These are phyloP conservation scores for Fermentozyma sake DNA, from an alignment of 1,139 yeast species.

Conservation along the genomic window DNA sequence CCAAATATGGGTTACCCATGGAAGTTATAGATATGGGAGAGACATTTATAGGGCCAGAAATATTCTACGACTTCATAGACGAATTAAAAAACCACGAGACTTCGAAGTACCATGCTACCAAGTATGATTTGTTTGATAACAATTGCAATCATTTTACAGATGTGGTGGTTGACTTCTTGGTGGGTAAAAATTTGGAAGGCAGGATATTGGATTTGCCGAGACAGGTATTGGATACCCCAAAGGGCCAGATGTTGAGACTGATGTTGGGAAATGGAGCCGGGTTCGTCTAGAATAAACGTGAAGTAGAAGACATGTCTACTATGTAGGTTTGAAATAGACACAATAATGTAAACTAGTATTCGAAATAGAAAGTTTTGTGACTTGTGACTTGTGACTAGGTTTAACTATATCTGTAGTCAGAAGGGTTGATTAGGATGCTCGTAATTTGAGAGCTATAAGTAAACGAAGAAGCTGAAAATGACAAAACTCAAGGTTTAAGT, in stretches of 20 bases:
- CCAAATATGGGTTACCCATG: constrained; percentile 58
- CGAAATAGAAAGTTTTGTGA: no score
- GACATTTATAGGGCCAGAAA: constrained; percentile 48
- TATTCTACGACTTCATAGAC: constrained; percentile 48
- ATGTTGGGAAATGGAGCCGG: constrained; percentile 26
- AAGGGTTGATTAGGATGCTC: no score
- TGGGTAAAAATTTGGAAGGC: constrained; percentile 48
- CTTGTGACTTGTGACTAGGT: no score
- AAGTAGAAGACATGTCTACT: no score
- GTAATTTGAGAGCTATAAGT: no score
- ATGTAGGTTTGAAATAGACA: no score
- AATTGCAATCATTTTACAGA: constrained; percentile 70
- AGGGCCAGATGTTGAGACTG: constrained; percentile 43
- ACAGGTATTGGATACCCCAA: constrained; percentile 55
- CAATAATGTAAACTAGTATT: no score
- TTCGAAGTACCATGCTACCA: constrained; percentile 40
- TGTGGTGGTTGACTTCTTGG: constrained; percentile 53
- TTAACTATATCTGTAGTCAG: no score
- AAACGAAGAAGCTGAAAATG: no score
- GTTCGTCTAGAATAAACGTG: constrained; percentile 6
- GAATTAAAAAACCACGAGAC: constrained; percentile 42
- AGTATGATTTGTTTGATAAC: constrained; percentile 58
- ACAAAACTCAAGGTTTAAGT: no score
- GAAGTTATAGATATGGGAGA: constrained; percentile 52
- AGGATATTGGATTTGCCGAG: constrained; percentile 51